A percentile compares a stretch with the other conserved stretches of the same genome.
Conservation (phyloP, 805 yeast species). For the Allodekkera sacchari region DNA sequence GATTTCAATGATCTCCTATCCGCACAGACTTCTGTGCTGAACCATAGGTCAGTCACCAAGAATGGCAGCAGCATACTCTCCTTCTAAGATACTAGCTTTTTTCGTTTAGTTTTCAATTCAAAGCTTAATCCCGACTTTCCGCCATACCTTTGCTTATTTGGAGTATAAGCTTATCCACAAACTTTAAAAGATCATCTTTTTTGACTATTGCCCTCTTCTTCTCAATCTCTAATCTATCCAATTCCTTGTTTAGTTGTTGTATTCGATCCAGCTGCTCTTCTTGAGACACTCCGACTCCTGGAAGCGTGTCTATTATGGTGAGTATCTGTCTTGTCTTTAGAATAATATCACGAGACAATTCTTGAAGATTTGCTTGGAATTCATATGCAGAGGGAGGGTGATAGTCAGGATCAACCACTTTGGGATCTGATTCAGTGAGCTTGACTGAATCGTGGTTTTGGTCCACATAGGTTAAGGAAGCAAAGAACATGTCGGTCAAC, state of each 20-base stretch:
- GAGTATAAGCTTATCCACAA: conserved; percentile 60
- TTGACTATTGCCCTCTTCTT: conserved; percentile 49
- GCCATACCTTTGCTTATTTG: conserved; percentile 51
- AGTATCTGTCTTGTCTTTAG: conserved; percentile 81
- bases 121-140: conserved; percentile 25
- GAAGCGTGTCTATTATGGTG: conserved; percentile 77
- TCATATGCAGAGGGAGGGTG: conserved; percentile 28
- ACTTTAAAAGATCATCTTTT: conserved; percentile 53
- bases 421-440: conserved; percentile 38
- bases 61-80: too few species aligned
- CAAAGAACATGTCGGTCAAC: conserved; percentile 70
- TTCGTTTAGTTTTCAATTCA: too few species aligned
- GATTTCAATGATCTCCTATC: too few species aligned
- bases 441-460: conserved; percentile 59
- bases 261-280: conserved; percentile 63
- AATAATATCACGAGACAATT: conserved; percentile 77
- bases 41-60: too few species aligned
- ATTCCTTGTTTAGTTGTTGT: conserved; percentile 50
- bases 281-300: conserved; percentile 85
- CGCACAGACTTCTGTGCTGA: too few species aligned
- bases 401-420: conserved; percentile 57
- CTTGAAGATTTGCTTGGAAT: conserved; percentile 47
- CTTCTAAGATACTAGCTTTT: too few species aligned
- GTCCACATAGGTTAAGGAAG: conserved; percentile 73
- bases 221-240: conserved; percentile 50